phyloP scores from a whole-genome alignment of 2,329 filamentous ascomycete species.

The Plectosphaerella sp. region DNA sequence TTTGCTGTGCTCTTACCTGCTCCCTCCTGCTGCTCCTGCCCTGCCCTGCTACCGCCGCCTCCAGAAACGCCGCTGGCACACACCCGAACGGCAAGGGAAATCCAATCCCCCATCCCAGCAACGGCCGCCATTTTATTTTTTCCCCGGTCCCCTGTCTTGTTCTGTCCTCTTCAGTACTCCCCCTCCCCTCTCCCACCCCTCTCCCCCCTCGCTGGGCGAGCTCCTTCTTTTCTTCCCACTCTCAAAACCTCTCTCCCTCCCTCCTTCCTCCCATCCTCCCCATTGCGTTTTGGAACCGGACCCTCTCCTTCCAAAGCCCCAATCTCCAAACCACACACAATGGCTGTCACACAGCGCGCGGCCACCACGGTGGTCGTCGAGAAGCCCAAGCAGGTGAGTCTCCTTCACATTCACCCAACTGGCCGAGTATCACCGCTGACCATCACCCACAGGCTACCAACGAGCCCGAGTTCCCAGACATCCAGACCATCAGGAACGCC shows the following conservation, averaged over 20 bases:
- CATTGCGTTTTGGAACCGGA: no score
- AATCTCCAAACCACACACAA: not conserved
- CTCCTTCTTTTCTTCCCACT: not conserved
- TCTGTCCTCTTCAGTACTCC: not conserved
- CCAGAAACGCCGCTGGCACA: no score
- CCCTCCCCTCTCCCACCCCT: no score
- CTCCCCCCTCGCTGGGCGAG: no score
- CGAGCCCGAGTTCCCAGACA: slow-evolving; percentile 33
- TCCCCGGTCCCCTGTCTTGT: not conserved
- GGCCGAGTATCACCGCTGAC: not conserved
- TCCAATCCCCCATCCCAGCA: no score
- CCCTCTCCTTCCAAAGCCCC: not conserved
- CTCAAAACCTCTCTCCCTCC: not conserved
- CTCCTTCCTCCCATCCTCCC: not conserved
- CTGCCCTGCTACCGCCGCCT: no score
- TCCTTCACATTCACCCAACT: not conserved
- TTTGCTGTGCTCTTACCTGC: no score
- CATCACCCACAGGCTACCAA: slow-evolving; percentile 1
- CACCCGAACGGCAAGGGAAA: no score
- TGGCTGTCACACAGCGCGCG: not conserved
- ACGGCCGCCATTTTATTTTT: no score
- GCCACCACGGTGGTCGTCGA: slow-evolving; percentile 9
- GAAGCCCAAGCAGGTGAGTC: slow-evolving; percentile 10
- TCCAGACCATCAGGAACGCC: slow-evolving; percentile 43
- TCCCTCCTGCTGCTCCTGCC: no score